A percentile compares a stretch with the other conserved stretches of the same genome.
phyloP scores from a whole-genome alignment of 202 grass and related monocot genomes.

The Panicum hallii region DNA sequence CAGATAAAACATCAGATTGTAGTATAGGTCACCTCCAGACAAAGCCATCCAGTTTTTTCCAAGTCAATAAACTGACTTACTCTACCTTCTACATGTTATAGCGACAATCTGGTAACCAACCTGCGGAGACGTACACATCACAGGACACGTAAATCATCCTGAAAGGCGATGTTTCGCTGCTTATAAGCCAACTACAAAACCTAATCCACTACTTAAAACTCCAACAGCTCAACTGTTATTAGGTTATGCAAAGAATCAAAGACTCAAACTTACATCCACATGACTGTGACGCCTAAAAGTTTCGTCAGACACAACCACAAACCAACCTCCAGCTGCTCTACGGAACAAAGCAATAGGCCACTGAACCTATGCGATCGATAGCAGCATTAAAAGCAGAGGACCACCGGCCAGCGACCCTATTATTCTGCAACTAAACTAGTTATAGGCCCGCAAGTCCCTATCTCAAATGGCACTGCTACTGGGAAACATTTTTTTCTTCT shows the following conservation, averaged over 20 bases:
- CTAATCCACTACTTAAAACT: slow-evolving; percentile 44
- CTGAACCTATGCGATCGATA: slow-evolving; percentile 31
- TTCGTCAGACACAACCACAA: background rate
- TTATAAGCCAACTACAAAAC: slow-evolving; percentile 22
- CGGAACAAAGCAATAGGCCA: slow-evolving; percentile 38
- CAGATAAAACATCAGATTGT: slow-evolving; percentile 5
- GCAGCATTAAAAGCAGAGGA: slow-evolving; percentile 50
- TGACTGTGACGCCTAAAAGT: too few relatives aligned
- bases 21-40: background rate
- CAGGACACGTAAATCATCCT: background rate
- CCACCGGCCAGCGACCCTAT: slow-evolving; percentile 52
- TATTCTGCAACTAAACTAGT: slow-evolving; percentile 54
- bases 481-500: background rate
- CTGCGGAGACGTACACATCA: slow-evolving; percentile 9
- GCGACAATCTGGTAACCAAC: slow-evolving; percentile 31
- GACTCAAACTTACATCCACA: slow-evolving; percentile 12
- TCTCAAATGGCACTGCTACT: slow-evolving; percentile 31
- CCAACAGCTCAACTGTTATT: slow-evolving; percentile 31
- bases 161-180: slow-evolving; percentile 34
- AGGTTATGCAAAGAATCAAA: slow-evolving; percentile 33
- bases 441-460: slow-evolving; percentile 40
- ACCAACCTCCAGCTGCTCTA: slow-evolving; percentile 48
- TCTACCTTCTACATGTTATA: background rate
- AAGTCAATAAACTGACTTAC: background rate
- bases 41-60: background rate